These are phyloP conservation scores for Aphanoascus verrucosus DNA, from an alignment of 2,329 filamentous ascomycete species.

Conservation along the genomic window DNA sequence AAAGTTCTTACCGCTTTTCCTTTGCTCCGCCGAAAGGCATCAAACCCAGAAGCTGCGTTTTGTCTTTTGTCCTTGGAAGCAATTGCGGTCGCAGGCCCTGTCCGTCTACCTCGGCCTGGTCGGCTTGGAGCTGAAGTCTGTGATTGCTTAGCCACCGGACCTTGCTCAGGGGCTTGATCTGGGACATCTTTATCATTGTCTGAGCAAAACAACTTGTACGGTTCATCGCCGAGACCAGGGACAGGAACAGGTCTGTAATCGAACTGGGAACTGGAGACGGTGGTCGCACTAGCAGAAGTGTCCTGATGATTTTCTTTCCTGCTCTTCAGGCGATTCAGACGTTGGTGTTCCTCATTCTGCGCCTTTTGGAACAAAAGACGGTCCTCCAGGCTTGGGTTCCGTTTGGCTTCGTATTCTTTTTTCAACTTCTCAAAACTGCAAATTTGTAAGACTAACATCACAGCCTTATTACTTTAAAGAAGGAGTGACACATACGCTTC, in stretches of 20 bases:
- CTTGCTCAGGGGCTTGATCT: neutral
- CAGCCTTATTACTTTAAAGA: neutral
- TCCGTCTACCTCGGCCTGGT: neutral
- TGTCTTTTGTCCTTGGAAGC: neutral
- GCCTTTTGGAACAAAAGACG: constrained; percentile 8
- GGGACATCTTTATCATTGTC: constrained; percentile 1
- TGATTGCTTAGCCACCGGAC: neutral
- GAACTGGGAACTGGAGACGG: neutral
- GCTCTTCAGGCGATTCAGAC: neutral
- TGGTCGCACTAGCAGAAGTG: neutral
- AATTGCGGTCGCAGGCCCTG: neutral
- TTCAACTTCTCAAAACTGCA: constrained; percentile 5
- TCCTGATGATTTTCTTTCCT: neutral
- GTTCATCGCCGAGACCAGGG: neutral
- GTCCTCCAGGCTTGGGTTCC: constrained; percentile 6
- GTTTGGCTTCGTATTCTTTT: constrained; percentile 6
- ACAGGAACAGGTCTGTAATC: neutral
- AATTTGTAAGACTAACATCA: neutral
- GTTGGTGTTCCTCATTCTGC: constrained; percentile 4
- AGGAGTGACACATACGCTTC: neutral
- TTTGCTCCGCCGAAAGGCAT: neutral
- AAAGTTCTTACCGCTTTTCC: constrained; percentile 1
- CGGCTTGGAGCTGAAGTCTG: neutral
- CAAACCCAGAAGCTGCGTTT: constrained; percentile 6
- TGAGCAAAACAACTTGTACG: constrained; percentile 8